A percentile compares a stretch with the other conserved stretches of the same genome.
Conservation (phyloP, 164 flowering plant genomes). For the Euptelea pleiosperma region DNA sequence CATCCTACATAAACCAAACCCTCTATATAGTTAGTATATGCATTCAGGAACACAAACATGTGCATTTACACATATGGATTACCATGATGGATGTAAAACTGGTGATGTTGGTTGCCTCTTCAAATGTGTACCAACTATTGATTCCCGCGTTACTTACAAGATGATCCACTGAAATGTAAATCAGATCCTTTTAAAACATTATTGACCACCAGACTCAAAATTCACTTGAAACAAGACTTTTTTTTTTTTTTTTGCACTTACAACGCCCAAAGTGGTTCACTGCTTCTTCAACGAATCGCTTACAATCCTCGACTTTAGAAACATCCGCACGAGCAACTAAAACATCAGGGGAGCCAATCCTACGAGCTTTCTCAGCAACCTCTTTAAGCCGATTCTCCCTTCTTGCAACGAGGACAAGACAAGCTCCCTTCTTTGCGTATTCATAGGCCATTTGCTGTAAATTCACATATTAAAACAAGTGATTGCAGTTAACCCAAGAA, state of each 20-base stretch:
- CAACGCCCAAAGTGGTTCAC: constrained; percentile 47
- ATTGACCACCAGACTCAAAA: no score
- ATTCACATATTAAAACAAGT: background rate
- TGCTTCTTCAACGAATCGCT: constrained; percentile 35
- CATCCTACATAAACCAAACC: constrained; percentile 27
- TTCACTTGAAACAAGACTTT: no score
- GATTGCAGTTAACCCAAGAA: constrained; percentile 71
- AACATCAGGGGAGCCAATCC: constrained; percentile 53
- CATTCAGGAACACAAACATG: background rate
- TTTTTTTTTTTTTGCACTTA: constrained; percentile 29
- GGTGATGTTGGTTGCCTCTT: constrained; percentile 26
- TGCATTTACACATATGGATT: background rate
- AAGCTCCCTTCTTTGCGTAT: constrained; percentile 58
- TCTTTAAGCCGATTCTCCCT: constrained; percentile 41
- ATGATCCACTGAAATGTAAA: constrained; percentile 55
- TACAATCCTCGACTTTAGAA: constrained; percentile 41
- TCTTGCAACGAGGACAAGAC: constrained; percentile 49
- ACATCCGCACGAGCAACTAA: constrained; percentile 47
- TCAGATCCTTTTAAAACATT: background rate
- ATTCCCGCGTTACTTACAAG: constrained; percentile 68
- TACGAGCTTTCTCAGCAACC: constrained; percentile 38
- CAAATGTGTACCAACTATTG: constrained; percentile 31
- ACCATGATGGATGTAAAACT: constrained; percentile 41
- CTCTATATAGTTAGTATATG: background rate
- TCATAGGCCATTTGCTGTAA: constrained; percentile 53